Evolutionary conservation across 2,329 filamentous ascomycete species (phyloP).

Genomic region (Gremmenia infestans): DNA sequence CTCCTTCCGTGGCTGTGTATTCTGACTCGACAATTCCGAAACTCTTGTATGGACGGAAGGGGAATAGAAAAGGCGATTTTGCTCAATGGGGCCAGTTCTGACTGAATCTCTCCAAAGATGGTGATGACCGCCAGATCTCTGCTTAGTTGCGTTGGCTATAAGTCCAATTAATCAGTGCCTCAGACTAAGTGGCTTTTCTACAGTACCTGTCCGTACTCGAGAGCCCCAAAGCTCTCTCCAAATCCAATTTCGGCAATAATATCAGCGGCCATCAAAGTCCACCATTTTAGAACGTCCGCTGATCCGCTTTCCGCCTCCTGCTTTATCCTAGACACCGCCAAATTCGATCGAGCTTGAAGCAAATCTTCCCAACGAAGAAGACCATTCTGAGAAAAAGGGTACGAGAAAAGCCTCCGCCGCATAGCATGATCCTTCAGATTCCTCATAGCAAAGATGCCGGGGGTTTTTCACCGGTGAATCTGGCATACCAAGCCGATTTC

Average conservation of each 20-base stretch:
- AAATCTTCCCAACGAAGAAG: slow-evolving; percentile 24
- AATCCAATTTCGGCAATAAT: slow-evolving; percentile 50
- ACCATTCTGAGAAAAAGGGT: neutral
- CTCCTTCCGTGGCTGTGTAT: neutral
- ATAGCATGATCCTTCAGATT: slow-evolving; percentile 37
- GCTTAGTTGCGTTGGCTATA: slow-evolving; percentile 29
- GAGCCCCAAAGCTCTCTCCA: slow-evolving; percentile 48
- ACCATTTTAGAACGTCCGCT: slow-evolving; percentile 49
- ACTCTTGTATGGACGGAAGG: slow-evolving; percentile 16
- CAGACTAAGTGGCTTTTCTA: slow-evolving; percentile 2
- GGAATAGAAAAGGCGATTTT: slow-evolving; percentile 16
- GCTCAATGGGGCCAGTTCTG: slow-evolving; percentile 29
- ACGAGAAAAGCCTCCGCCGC: slow-evolving; percentile 36
- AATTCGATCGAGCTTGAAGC: slow-evolving; percentile 34
- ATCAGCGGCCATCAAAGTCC: slow-evolving; percentile 49
- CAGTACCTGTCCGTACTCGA: slow-evolving; percentile 44
- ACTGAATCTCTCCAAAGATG: slow-evolving; percentile 21
- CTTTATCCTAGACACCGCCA: slow-evolving; percentile 40
- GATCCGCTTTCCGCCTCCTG: slow-evolving; percentile 36
- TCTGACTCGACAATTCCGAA: neutral
- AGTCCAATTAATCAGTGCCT: neutral
- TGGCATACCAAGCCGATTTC: slow-evolving; percentile 33
- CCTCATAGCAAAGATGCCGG: slow-evolving; percentile 37
- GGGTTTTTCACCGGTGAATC: slow-evolving; percentile 14
- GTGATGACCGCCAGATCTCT: slow-evolving; percentile 33